Evolutionary conservation across 768 basidiomycete species (phyloP), one percentile per base, ranked within the genome.

Genomic region (Leucosporidium creatinivorum): DNA sequence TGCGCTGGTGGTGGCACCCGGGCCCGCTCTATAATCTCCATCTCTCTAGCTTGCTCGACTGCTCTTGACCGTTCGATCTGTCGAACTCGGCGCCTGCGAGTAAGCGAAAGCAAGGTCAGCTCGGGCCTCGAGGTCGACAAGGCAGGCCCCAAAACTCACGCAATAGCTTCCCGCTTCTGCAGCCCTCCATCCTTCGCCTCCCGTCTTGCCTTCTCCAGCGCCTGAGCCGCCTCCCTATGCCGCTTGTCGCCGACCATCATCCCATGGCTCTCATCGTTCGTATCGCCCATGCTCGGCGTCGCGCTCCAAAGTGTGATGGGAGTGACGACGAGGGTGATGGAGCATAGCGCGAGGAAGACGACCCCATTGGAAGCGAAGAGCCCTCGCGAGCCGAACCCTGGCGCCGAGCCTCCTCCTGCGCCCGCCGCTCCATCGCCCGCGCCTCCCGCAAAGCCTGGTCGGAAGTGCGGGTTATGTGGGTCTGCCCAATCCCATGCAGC

Each of bases 31-130:
- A 44, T 44, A 15, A 44, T 54, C 25, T 54, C 52, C 52, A 54
- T 30, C 26, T 54, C 52, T n/a, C 25, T 26, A 15, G 52, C 52
- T 30, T 30, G 52, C 26, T 54, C 26, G n/a, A 17, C 25, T 12
- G 52, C 52, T 19, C 26, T 54, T 19, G 52, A 17, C 13, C 19
- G 25, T 30, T 54, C 52, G 8, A 54, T 54, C 30, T 54, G 26
- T 54, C 52, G 52, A 25, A 54, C 52, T 54, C 52, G 52, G 30
- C 52, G 52, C 26, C 52, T 54, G 52, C 26, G 52, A n/a, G 33
- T 5, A 28, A 54, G 26, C 52, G 52, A 9, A 1, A 28, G 39
- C 10, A 44, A 44, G 39, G 15, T 54, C 26, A 54, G 52, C 26
- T 54, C 13, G n/a, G 12, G n/a, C n/a, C n/a, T n/a, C n/a, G n/a